Conservation (phyloP, 2,329 filamentous ascomycete genomes). For the Chaetomiaceae sp. region DNA sequence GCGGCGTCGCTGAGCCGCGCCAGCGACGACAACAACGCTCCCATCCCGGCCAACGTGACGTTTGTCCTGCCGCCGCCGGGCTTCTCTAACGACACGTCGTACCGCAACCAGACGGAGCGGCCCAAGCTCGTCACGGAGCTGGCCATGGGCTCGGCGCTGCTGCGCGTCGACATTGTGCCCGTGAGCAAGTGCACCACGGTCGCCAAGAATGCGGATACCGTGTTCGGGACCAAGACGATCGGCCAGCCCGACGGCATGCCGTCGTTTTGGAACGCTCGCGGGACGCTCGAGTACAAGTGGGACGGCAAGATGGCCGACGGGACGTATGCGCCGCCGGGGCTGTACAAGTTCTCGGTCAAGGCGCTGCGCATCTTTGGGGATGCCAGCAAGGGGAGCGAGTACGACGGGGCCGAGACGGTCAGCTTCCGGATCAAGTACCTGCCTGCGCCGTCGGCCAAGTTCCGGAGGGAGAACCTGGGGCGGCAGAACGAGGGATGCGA, state of each 20-base stretch:
- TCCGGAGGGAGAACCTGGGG: neutral
- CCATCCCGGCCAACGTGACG: constrained; percentile 33
- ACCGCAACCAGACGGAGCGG: constrained; percentile 29
- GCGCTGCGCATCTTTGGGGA: constrained; percentile 51
- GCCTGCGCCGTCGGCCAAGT: neutral
- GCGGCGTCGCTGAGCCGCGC: constrained; percentile 30
- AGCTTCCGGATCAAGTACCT: constrained; percentile 44
- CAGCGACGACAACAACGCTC: constrained; percentile 21
- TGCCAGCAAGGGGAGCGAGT: constrained; percentile 40
- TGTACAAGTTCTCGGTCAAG: constrained; percentile 46
- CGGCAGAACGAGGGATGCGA: neutral
- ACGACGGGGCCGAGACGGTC: constrained; percentile 41
- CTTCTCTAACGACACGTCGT: constrained; percentile 30
- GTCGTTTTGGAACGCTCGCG: constrained; percentile 32
- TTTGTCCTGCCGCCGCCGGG: constrained; percentile 42
- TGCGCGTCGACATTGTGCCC: constrained; percentile 44
- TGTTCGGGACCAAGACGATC: constrained; percentile 38
- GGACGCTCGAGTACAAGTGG: constrained; percentile 34
- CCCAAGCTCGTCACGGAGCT: constrained; percentile 40
- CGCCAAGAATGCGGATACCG: constrained; percentile 25
- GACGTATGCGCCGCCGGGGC: constrained; percentile 44
- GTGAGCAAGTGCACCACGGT: constrained; percentile 28
- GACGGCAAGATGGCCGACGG: constrained; percentile 46
- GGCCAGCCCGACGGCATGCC: constrained; percentile 44
- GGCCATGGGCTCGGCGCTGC: constrained; percentile 41